These are phyloP conservation scores for Triticum monococcum DNA, from an alignment of 176 grass and related monocot genomes.

Conservation along the genomic window DNA sequence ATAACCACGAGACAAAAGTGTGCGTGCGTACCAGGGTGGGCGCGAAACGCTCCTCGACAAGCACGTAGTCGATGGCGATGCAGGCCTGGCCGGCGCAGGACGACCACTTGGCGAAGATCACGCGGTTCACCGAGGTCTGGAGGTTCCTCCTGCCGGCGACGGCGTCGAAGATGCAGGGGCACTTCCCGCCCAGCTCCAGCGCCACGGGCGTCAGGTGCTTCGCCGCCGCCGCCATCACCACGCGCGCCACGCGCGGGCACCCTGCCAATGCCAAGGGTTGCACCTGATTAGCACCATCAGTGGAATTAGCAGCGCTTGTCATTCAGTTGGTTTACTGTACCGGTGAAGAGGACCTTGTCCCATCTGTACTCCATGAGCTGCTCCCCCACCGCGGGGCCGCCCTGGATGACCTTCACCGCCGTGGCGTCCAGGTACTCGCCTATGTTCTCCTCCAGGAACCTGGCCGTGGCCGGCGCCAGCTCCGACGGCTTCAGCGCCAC, in stretches of 20 bases:
- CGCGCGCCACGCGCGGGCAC: constrained; percentile 60
- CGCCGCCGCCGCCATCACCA: constrained; percentile 76
- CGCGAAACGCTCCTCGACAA: constrained; percentile 76
- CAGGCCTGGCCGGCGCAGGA: constrained; percentile 83
- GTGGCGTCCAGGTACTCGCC: constrained; percentile 63
- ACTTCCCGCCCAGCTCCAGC: constrained; percentile 91
- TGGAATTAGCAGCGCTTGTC: no score
- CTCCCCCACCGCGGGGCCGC: constrained; percentile 52
- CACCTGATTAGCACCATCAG: not conserved
- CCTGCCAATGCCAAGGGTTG: constrained; percentile 21
- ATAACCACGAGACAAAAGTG: not conserved
- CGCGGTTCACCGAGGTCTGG: constrained; percentile 47
- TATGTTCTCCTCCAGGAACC: constrained; percentile 51
- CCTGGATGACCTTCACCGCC: constrained; percentile 72
- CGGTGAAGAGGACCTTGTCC: constrained; percentile 98
- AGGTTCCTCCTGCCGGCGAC: constrained; percentile 42
- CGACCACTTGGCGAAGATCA: constrained; percentile 80
- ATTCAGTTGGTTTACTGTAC: constrained; percentile 16
- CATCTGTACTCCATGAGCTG: constrained; percentile 81
- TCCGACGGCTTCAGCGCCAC: constrained; percentile 84
- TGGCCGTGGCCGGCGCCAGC: constrained; percentile 58
- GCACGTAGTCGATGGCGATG: constrained; percentile 83
- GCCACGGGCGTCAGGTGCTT: constrained; percentile 90
- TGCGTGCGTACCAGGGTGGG: constrained; percentile 47
- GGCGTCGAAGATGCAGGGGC: constrained; percentile 90